Conservation (phyloP, 2,329 filamentous ascomycete species). For the Apiospora marii region DNA sequence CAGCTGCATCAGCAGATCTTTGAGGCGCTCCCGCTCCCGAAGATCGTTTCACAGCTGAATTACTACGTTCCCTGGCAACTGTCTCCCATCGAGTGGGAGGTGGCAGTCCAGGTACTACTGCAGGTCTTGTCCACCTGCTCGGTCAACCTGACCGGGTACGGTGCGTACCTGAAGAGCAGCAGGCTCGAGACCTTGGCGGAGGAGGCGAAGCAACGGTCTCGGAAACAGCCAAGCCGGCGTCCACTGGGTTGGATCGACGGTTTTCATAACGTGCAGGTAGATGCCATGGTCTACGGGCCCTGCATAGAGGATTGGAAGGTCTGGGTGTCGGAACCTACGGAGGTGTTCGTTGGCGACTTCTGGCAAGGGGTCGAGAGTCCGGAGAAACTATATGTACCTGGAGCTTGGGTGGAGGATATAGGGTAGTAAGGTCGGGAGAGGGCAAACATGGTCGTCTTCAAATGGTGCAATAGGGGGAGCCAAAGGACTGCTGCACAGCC, state of each 20-base stretch:
- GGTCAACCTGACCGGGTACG: background rate
- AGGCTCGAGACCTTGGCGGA: background rate
- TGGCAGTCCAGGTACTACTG: background rate
- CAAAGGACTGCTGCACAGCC: background rate
- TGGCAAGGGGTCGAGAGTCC: background rate
- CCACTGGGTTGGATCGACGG: background rate
- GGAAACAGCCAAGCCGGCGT: background rate
- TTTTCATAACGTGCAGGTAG: background rate
- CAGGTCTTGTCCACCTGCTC: background rate
- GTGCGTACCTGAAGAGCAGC: background rate
- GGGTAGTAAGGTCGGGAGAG: background rate
- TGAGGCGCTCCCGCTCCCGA: too few relatives aligned
- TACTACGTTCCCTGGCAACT: too few relatives aligned
- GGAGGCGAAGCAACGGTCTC: too few relatives aligned
- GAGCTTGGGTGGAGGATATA: background rate
- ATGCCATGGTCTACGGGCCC: background rate
- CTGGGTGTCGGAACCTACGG: background rate
- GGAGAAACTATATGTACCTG: background rate
- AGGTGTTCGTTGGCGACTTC: background rate
- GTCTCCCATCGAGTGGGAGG: background rate
- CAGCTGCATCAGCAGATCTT: too few relatives aligned
- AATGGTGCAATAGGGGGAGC: background rate
- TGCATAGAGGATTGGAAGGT: background rate
- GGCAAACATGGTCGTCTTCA: background rate
- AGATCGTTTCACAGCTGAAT: too few relatives aligned